A percentile compares a stretch with the other conserved stretches of the same genome.
Conservation (phyloP, 116 monocot genomes). For the Trichopus zeylanicus region DNA sequence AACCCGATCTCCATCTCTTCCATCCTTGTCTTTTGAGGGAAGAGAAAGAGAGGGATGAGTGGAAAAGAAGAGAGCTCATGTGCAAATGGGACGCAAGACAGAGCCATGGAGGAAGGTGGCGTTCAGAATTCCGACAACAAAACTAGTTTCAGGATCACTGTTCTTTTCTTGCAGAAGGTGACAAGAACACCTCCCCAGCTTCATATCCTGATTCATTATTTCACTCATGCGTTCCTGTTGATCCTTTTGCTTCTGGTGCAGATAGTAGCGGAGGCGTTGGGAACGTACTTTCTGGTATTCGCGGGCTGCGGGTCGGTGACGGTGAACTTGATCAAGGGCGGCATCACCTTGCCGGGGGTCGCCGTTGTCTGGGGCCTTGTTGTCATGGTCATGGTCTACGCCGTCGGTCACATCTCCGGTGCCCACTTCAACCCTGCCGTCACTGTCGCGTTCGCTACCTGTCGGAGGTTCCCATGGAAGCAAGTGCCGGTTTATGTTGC, state of each 20-base stretch:
- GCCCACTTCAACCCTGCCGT: conserved; percentile 97
- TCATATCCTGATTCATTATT: background rate
- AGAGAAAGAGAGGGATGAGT: conserved; percentile 7
- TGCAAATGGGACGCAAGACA: conserved; percentile 4
- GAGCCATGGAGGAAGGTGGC: conserved; percentile 27
- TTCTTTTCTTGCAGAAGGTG: conserved; percentile 72
- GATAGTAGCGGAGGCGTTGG: conserved; percentile 64
- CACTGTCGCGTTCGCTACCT: conserved; percentile 73
- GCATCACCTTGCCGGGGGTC: conserved; percentile 64
- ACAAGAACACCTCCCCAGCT: background rate
- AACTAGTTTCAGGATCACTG: conserved; percentile 14
- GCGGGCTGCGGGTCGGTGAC: conserved; percentile 65
- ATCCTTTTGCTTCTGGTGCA: conserved; percentile 3
- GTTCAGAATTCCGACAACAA: background rate
- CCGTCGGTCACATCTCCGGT: conserved; percentile 89
- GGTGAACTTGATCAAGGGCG: conserved; percentile 37
- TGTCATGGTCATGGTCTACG: conserved; percentile 78
- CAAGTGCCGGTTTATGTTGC: conserved; percentile 53
- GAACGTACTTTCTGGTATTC: conserved; percentile 70
- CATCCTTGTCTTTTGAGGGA: too few species aligned
- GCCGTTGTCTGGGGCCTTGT: conserved; percentile 69
- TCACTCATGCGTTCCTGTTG: background rate
- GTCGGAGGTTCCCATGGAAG: conserved; percentile 72
- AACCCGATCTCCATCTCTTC: too few species aligned
- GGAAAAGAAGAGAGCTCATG: background rate